Conservation (phyloP, 1,139 yeast species). For the Blastobotrys indianensis region DNA sequence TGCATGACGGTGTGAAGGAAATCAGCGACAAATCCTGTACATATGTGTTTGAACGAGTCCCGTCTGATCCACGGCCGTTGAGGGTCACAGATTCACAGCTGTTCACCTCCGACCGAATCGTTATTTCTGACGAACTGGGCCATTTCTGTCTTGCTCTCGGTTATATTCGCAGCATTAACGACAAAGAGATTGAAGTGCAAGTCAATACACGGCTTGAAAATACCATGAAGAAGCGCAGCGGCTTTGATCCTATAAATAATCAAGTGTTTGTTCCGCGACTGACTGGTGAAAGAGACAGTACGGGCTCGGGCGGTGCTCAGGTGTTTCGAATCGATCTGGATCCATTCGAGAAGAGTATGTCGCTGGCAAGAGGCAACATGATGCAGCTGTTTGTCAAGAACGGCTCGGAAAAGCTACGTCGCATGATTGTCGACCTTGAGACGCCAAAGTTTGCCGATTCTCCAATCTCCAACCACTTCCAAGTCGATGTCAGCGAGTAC, state of each 20-base stretch:
- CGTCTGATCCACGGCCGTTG: conserved; percentile 12
- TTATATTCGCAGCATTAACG: conserved; percentile 41
- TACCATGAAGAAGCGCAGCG: conserved; percentile 14
- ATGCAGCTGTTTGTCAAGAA: conserved; percentile 58
- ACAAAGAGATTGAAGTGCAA: conserved; percentile 37
- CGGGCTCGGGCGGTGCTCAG: not conserved
- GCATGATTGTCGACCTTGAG: conserved; percentile 55
- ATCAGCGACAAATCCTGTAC: conserved; percentile 3
- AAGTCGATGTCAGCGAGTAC: conserved; percentile 27
- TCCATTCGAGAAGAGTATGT: conserved; percentile 68
- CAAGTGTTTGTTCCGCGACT: conserved; percentile 6
- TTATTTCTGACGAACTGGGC: conserved; percentile 75
- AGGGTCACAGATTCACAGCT: conserved; percentile 22
- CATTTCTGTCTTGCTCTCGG: conserved; percentile 73
- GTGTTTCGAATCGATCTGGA: conserved; percentile 71
- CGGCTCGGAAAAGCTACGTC: conserved; percentile 42
- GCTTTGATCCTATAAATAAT: conserved; percentile 3
- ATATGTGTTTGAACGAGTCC: conserved; percentile 10
- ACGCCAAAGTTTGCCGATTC: conserved; percentile 41
- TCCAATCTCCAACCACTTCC: conserved; percentile 3
- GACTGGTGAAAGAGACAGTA: not conserved
- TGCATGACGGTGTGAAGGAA: conserved; percentile 10
- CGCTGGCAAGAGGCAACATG: conserved; percentile 69
- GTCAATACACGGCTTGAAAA: conserved; percentile 45
- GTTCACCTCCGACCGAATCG: conserved; percentile 38